These are phyloP conservation scores for Podaxis sp. DNA, from an alignment of 768 basidiomycete genomes.

Conservation along the genomic window DNA sequence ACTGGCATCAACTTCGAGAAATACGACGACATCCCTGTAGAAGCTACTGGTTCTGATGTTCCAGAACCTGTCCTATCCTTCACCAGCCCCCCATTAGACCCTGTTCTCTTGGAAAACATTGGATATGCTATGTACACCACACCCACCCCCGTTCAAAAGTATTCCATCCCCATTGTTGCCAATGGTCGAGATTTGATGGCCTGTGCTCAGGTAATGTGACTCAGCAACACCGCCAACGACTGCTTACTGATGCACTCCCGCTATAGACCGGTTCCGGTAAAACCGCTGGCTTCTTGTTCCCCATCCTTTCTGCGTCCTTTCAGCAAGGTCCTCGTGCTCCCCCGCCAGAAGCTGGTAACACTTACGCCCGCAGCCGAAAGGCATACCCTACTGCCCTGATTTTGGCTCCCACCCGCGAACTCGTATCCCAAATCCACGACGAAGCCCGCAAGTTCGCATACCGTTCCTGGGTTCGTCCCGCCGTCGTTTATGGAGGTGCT, in stretches of 20 bases:
- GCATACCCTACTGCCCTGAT: conserved; percentile 97
- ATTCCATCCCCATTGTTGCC: conserved; percentile 97
- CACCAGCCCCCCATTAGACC: conserved; percentile 85
- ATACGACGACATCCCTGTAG: conserved; percentile 99
- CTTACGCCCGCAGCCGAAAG: conserved; percentile 74
- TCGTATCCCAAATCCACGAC: conserved; percentile 98
- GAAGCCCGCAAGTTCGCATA: conserved; percentile 99
- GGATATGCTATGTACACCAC: conserved; percentile 87
- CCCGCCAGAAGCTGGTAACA: conserved; percentile 48
- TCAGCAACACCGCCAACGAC: conserved; percentile 15
- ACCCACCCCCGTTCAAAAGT: conserved; percentile 99
- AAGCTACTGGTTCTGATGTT: conserved; percentile 96
- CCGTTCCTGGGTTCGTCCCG: conserved; percentile 98
- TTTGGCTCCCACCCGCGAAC: conserved; percentile 96
- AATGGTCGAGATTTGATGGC: conserved; percentile 90
- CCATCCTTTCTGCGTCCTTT: conserved; percentile 95
- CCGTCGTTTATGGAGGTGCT: conserved; percentile 98
- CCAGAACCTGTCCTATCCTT: conserved; percentile 91
- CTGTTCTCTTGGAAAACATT: conserved; percentile 95
- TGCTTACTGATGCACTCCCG: conserved; percentile 18
- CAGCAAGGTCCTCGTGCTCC: conserved; percentile 72
- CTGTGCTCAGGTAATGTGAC: conserved; percentile 73
- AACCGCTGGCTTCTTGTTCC: conserved; percentile 98
- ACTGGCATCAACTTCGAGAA: conserved; percentile 99
- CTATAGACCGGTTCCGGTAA: conserved; percentile 97